phyloP scores from a whole-genome alignment of 176 grass and related monocot species.

The Oryza glaberrima region DNA sequence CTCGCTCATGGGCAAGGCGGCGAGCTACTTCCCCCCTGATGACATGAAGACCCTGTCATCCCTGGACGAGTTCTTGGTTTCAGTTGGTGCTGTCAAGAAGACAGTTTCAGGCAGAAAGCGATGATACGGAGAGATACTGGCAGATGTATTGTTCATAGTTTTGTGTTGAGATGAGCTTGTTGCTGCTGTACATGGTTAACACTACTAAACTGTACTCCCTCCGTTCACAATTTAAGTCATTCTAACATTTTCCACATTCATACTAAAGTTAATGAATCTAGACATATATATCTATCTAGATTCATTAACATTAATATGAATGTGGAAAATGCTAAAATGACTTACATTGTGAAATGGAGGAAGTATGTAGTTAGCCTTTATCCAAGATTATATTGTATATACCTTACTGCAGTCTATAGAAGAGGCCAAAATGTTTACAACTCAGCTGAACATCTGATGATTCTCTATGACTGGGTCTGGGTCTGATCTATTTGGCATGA shows the following conservation, averaged over 20 bases:
- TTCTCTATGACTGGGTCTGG: neutral
- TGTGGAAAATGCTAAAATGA: too few relatives aligned
- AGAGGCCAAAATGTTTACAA: neutral
- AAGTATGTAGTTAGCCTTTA: slow-evolving; percentile 19
- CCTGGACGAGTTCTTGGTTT: slow-evolving; percentile 87
- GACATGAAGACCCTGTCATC: slow-evolving; percentile 98
- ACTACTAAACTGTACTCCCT: neutral
- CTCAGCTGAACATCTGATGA: neutral
- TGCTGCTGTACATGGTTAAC: neutral
- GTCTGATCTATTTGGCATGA: too few relatives aligned
- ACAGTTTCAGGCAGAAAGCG: slow-evolving; percentile 79
- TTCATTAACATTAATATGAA: too few relatives aligned
- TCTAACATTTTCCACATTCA: too few relatives aligned
- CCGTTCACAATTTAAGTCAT: too few relatives aligned
- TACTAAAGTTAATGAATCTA: too few relatives aligned
- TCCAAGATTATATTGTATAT: neutral
- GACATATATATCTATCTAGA: too few relatives aligned
- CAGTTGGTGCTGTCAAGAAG: slow-evolving; percentile 80
- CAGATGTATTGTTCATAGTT: neutral
- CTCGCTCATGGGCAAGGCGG: slow-evolving; percentile 74
- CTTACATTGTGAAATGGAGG: too few relatives aligned
- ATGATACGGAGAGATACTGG: slow-evolving; percentile 17
- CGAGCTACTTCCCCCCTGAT: slow-evolving; percentile 81
- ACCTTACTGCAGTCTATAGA: neutral
- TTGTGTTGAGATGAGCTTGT: slow-evolving; percentile 23